These are phyloP conservation scores for Spizellomyces punctatus DNA, from an alignment of 192 early-diverging fungal genomes.

Conservation along the genomic window DNA sequence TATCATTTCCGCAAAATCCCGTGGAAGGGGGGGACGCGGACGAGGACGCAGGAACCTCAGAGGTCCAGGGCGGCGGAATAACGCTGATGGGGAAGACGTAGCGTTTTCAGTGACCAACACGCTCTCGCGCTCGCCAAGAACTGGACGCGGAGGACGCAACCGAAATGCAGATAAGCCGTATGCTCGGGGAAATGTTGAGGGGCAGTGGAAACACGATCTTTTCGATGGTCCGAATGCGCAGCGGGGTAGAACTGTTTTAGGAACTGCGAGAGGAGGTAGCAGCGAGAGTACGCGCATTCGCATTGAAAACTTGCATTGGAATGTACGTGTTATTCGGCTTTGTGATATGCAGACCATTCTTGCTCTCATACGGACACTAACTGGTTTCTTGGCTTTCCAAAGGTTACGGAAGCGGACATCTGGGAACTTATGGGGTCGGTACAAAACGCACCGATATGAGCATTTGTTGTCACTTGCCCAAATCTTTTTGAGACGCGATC, in stretches of 20 bases:
- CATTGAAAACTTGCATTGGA: constrained; percentile 37
- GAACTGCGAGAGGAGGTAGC: not conserved
- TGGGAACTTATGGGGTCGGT: constrained; percentile 36
- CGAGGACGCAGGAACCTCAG: not conserved
- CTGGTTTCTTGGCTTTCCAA: not conserved
- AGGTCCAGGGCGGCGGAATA: not conserved
- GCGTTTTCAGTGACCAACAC: not conserved
- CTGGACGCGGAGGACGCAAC: not conserved
- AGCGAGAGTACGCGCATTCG: not conserved
- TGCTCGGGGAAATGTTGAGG: constrained; percentile 18
- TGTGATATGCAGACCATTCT: not conserved
- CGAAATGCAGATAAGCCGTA: constrained; percentile 18
- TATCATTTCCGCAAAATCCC: constrained; percentile 6
- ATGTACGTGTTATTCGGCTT: constrained; percentile 12
- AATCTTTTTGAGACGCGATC: constrained; percentile 1
- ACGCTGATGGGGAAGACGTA: not conserved
- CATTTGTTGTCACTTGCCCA: not conserved
- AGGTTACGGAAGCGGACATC: constrained; percentile 31
- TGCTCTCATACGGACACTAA: not conserved
- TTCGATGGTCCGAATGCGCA: constrained; percentile 10
- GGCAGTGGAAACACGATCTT: constrained; percentile 29
- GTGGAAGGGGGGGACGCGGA: constrained; percentile 1
- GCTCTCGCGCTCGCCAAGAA: not conserved
- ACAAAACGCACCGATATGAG: constrained; percentile 4
- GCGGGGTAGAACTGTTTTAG: not conserved